Conservation (phyloP, 495 filamentous ascomycete species). For the Daldinia bambusicola region DNA sequence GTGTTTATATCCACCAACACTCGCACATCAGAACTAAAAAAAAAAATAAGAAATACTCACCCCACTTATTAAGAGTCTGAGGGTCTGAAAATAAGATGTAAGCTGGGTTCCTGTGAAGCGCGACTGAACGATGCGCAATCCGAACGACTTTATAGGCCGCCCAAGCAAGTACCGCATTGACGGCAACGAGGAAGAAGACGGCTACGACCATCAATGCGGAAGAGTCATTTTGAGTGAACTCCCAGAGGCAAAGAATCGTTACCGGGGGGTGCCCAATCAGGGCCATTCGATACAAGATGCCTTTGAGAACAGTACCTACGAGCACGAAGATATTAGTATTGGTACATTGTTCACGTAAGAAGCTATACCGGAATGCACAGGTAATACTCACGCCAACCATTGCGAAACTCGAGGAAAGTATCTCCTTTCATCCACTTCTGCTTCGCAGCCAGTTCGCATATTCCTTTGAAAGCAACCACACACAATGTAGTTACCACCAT, state of each 20-base stretch:
- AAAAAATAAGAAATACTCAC: constrained; percentile 30
- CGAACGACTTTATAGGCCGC: constrained; percentile 89
- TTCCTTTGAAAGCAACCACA: constrained; percentile 81
- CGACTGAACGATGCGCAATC: constrained; percentile 85
- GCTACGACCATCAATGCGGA: constrained; percentile 86
- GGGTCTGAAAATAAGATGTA: constrained; percentile 98
- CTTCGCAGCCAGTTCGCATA: constrained; percentile 76
- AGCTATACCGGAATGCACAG: not conserved
- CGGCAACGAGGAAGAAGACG: constrained; percentile 85
- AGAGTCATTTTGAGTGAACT: constrained; percentile 87
- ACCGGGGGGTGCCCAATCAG: constrained; percentile 95
- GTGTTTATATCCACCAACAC: not conserved
- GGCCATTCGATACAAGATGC: constrained; percentile 90
- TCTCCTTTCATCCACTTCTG: constrained; percentile 82
- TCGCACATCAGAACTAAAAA: not conserved
- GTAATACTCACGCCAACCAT: constrained; percentile 70
- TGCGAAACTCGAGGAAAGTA: constrained; percentile 92
- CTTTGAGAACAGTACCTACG: constrained; percentile 75
- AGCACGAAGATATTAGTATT: constrained; percentile 7
- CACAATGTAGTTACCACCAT: constrained; percentile 73
- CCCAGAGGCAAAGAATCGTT: constrained; percentile 91
- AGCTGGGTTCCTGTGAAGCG: constrained; percentile 93
- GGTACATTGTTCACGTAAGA: not conserved
- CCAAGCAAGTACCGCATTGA: constrained; percentile 82
- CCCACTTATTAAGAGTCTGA: constrained; percentile 94